These are phyloP conservation scores for Ogataea kodamae DNA, from an alignment of 805 yeast genomes.

Conservation along the genomic window DNA sequence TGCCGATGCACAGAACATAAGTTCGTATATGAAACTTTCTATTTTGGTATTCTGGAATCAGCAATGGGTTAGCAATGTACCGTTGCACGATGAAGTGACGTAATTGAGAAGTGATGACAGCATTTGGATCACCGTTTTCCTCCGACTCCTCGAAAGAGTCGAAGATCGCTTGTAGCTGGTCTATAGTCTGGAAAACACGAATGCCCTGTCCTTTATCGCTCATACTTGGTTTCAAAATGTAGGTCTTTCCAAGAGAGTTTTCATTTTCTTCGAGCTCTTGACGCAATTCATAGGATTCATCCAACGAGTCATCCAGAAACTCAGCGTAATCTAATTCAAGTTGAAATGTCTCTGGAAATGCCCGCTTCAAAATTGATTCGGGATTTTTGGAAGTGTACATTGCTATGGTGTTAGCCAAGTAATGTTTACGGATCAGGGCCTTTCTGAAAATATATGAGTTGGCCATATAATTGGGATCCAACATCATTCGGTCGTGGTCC, in stretches of 20 bases:
- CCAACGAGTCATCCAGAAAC: slow-evolving; percentile 88
- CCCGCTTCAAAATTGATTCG: slow-evolving; percentile 48
- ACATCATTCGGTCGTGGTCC: slow-evolving; percentile 62
- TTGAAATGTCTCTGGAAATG: slow-evolving; percentile 73
- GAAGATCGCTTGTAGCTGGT: slow-evolving; percentile 77
- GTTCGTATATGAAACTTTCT: slow-evolving; percentile 88
- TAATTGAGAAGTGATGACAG: slow-evolving; percentile 78
- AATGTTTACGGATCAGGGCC: slow-evolving; percentile 88
- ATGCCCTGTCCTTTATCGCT: slow-evolving; percentile 97
- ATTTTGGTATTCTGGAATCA: slow-evolving; percentile 54
- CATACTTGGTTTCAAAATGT: slow-evolving; percentile 96
- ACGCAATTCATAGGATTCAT: slow-evolving; percentile 85
- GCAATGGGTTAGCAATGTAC: slow-evolving; percentile 65
- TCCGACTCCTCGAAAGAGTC: slow-evolving; percentile 79
- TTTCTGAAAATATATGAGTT: slow-evolving; percentile 87
- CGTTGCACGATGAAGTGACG: slow-evolving; percentile 90
- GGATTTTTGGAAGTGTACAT: slow-evolving; percentile 75
- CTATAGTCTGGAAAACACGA: slow-evolving; percentile 70
- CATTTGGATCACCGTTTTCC: slow-evolving; percentile 56
- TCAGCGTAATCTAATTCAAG: slow-evolving; percentile 94
- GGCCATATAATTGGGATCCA: slow-evolving; percentile 49
- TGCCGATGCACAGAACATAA: slow-evolving; percentile 74
- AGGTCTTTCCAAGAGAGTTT: slow-evolving; percentile 40
- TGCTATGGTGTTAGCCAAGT: slow-evolving; percentile 78
- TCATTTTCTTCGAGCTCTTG: slow-evolving; percentile 63